Percentiles rank a stretch among this genome's conserved stretches.
These are phyloP conservation scores for Lantana camara DNA, from an alignment of 257 asterid genomes.

Conservation along the genomic window DNA sequence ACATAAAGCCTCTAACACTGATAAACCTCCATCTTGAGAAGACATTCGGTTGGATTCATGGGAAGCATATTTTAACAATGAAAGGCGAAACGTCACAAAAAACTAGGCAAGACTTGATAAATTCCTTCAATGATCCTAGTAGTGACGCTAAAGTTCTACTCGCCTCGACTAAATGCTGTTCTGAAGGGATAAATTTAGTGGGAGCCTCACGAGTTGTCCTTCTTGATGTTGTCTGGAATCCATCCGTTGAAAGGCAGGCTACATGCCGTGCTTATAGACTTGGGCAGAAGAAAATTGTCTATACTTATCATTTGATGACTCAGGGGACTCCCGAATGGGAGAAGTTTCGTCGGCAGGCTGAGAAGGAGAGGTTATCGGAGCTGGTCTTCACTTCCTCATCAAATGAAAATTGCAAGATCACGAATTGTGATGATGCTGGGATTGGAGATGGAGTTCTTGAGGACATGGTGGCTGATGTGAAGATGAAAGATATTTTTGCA, in stretches of 20 bases:
- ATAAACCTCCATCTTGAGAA: background rate
- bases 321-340: conserved; percentile 22
- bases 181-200: conserved; percentile 24
- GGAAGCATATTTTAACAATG: conserved; percentile 14
- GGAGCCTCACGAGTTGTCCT: conserved; percentile 25
- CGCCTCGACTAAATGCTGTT: conserved; percentile 27
- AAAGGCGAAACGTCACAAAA: conserved; percentile 1
- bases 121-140: background rate
- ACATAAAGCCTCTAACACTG: conserved; percentile 9
- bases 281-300: conserved; percentile 15
- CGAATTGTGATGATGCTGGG: background rate
- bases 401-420: background rate
- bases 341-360: conserved; percentile 20
- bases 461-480: conserved; percentile 9
- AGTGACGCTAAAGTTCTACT: conserved; percentile 16
- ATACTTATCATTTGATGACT: conserved; percentile 23
- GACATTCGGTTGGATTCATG: conserved; percentile 1
- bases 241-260: conserved; percentile 24
- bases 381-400: conserved; percentile 17
- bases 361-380: conserved; percentile 29
- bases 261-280: conserved; percentile 22
- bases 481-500: conserved; percentile 15
- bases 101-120: background rate
- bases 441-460: conserved; percentile 22
- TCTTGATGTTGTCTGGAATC: conserved; percentile 29